Evolutionary conservation across 495 filamentous ascomycete genomes (phyloP).

Genomic region (Neurospora tetrasperma): DNA sequence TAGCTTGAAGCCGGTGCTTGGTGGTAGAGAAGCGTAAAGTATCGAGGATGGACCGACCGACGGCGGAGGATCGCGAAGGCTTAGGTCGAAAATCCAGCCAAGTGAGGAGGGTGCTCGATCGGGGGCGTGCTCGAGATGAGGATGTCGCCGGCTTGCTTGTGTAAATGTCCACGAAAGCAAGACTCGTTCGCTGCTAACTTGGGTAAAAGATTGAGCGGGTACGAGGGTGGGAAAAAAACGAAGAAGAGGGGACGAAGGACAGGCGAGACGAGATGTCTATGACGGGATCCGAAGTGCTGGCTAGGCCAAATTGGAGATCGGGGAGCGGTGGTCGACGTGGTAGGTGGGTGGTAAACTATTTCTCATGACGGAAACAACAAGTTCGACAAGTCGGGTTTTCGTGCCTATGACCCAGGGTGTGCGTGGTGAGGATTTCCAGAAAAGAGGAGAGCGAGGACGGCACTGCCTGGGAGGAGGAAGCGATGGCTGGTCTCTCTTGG

Average conservation of each 20-base stretch:
- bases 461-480: slow-evolving; percentile 1
- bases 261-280: background rate
- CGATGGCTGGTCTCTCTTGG: slow-evolving; percentile 1
- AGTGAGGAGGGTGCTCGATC: background rate
- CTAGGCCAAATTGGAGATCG: slow-evolving; percentile 12
- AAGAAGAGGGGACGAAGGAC: background rate
- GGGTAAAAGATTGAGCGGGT: background rate
- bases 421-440: slow-evolving; percentile 10
- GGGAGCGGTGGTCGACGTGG: slow-evolving; percentile 12
- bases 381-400: background rate
- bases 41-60: background rate
- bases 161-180: background rate
- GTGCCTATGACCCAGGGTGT: slow-evolving; percentile 1
- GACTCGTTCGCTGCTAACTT: background rate
- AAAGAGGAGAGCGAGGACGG: slow-evolving; percentile 8
- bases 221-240: background rate
- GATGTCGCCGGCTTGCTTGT: background rate
- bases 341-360: slow-evolving; percentile 1
- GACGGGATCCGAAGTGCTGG: slow-evolving; percentile 1
- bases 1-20: background rate
- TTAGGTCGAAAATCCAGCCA: background rate
- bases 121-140: background rate
- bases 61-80: background rate
- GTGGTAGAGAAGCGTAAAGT: background rate
- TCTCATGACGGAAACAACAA: slow-evolving; percentile 16